A percentile compares a stretch with the other conserved stretches of the same genome.
Evolutionary conservation across 306 rosid genomes (phyloP).

Genomic region (Sechiopsis laciniata): DNA sequence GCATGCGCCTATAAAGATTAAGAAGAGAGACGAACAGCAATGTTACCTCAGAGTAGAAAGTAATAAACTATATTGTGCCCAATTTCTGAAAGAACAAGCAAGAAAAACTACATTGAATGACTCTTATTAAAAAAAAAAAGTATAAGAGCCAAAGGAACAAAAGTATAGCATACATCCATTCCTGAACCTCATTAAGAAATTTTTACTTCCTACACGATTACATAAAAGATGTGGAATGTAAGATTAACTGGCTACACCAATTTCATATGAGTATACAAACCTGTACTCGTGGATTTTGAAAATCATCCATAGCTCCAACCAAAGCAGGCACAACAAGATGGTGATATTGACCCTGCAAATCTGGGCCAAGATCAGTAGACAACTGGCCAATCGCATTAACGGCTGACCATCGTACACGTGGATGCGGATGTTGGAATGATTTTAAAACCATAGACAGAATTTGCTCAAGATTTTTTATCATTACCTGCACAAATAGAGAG

Average conservation of each 20-base stretch:
- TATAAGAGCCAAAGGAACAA: background rate
- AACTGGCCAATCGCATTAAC: conserved; percentile 93
- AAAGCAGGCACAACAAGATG: conserved; percentile 80
- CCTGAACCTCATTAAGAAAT: background rate
- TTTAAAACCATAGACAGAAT: conserved; percentile 92
- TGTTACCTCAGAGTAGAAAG: background rate
- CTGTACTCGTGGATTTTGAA: conserved; percentile 96
- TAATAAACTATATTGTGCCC: background rate
- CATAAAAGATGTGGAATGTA: too few species aligned
- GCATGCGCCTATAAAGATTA: conserved; percentile 78
- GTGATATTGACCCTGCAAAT: conserved; percentile 81
- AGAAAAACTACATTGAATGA: background rate
- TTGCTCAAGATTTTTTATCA: conserved; percentile 87
- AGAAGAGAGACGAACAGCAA: background rate
- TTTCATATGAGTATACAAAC: conserved; percentile 28
- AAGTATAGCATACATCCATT: background rate
- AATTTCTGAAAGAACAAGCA: background rate
- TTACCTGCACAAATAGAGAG: conserved; percentile 46
- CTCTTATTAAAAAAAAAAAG: background rate
- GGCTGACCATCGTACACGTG: conserved; percentile 99
- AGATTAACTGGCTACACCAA: too few species aligned
- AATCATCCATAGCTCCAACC: conserved; percentile 92
- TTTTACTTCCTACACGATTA: too few species aligned
- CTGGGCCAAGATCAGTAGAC: conserved; percentile 97
- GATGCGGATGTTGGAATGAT: conserved; percentile 92